Conservation (phyloP, 352 stramenopile species). For the Pseudoperonospora humuli region DNA sequence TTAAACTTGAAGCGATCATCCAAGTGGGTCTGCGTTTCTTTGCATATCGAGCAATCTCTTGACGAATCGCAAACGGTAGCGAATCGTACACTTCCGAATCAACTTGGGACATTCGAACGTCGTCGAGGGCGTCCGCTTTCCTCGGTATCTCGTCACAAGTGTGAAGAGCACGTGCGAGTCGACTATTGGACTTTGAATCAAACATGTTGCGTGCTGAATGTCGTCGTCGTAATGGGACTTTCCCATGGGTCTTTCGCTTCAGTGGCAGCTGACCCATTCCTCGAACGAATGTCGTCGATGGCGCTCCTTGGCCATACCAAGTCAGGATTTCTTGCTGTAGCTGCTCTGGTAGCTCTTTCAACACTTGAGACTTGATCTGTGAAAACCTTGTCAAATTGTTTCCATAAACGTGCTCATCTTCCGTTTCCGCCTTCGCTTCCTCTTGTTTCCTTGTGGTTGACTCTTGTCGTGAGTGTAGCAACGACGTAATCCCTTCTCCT, state of each 20-base stretch:
- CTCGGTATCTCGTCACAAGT: background rate
- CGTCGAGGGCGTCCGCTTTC: slow-evolving; percentile 38
- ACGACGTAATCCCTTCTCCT: background rate
- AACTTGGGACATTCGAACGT: slow-evolving; percentile 72
- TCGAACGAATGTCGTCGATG: background rate
- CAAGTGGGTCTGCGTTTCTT: slow-evolving; percentile 34
- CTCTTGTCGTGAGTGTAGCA: background rate
- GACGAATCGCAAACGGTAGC: slow-evolving; percentile 53
- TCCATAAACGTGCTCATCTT: slow-evolving; percentile 3
- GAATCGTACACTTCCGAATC: slow-evolving; percentile 70
- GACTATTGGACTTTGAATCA: slow-evolving; percentile 19
- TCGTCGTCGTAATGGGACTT: slow-evolving; percentile 20
- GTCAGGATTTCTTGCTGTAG: slow-evolving; percentile 56
- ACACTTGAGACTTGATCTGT: slow-evolving; percentile 55
- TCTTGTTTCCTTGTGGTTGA: background rate
- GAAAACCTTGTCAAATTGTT: slow-evolving; percentile 28
- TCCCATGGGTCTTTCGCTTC: slow-evolving; percentile 23
- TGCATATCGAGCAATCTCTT: slow-evolving; percentile 58
- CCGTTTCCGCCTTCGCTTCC: slow-evolving; percentile 6
- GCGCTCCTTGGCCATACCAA: slow-evolving; percentile 15
- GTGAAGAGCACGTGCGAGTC: slow-evolving; percentile 4
- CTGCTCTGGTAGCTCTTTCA: slow-evolving; percentile 45
- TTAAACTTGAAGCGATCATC: slow-evolving; percentile 9
- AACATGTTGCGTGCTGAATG: slow-evolving; percentile 27
- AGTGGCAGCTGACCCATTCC: background rate